Conservation (phyloP, 257 asterid species). For the Solanum tarijense region DNA sequence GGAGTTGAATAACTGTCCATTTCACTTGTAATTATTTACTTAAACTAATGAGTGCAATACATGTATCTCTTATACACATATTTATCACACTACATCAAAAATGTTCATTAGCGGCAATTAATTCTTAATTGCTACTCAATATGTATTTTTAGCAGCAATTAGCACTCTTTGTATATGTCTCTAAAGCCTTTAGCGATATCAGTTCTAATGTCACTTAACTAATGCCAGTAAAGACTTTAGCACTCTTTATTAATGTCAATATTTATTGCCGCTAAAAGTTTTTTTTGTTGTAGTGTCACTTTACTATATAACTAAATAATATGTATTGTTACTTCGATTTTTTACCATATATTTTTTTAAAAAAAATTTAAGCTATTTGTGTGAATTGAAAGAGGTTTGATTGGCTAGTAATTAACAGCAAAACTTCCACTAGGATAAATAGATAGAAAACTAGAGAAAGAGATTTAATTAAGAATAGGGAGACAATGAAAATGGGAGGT, state of each 20-base stretch:
- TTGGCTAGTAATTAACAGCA: not conserved
- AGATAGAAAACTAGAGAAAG: not conserved
- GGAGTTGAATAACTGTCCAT: too few species aligned
- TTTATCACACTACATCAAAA: not conserved
- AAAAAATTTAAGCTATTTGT: not conserved
- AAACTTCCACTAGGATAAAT: not conserved
- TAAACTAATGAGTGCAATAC: not conserved
- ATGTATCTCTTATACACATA: not conserved
- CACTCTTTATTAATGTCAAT: too few species aligned
- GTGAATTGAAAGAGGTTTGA: not conserved
- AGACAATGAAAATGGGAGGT: constrained; percentile 17
- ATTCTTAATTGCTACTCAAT: too few species aligned
- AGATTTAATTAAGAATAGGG: not conserved
- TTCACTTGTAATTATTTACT: too few species aligned
- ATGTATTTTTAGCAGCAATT: too few species aligned
- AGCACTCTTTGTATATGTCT: too few species aligned
- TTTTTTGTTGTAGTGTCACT: not conserved
- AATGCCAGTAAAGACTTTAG: too few species aligned
- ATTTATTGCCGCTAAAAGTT: too few species aligned
- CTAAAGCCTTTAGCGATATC: too few species aligned
- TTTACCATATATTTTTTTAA: not conserved
- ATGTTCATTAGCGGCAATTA: too few species aligned
- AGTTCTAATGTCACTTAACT: too few species aligned
- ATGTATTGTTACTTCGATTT: not conserved
- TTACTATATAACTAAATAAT: not conserved